phyloP scores from a whole-genome alignment of 805 yeast genomes.

The Cyberlindnera mrakii region DNA sequence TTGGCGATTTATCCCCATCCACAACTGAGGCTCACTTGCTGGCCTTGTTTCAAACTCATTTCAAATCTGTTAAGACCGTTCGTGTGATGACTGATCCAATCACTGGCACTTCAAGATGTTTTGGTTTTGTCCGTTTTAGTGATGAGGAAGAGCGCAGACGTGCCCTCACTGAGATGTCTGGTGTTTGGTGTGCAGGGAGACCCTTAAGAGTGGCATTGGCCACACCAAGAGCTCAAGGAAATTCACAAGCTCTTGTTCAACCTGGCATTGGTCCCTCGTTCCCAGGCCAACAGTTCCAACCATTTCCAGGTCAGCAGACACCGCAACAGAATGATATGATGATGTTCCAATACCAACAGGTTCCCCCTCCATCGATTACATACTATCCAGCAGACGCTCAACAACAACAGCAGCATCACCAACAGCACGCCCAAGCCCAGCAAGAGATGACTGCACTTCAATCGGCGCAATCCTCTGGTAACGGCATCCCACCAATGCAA shows the following conservation, averaged over 20 bases:
- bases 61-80: conserved; percentile 66
- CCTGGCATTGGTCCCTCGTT: conserved; percentile 3
- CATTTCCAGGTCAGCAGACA: conserved; percentile 16
- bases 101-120: conserved; percentile 69
- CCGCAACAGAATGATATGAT: conserved; percentile 20
- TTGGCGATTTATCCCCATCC: conserved; percentile 75
- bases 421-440: conserved; percentile 7
- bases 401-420: conserved; percentile 8
- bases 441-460: conserved; percentile 1
- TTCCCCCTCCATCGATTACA: conserved; percentile 13
- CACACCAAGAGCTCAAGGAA: conserved; percentile 51
- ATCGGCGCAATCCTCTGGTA: conserved; percentile 1
- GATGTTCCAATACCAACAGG: conserved; percentile 20
- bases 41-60: conserved; percentile 63
- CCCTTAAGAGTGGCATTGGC: conserved; percentile 75
- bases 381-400: conserved; percentile 10
- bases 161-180: conserved; percentile 71
- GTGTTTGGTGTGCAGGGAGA: conserved; percentile 74
- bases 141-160: conserved; percentile 61
- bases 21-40: conserved; percentile 77
- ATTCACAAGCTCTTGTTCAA: neutral
- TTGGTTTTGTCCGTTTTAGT: conserved; percentile 75
- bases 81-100: conserved; percentile 84
- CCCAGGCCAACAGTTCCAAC: conserved; percentile 10
- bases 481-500: conserved; percentile 3